Evolutionary conservation across 768 basidiomycete genomes (phyloP), one percentile per base, ranked within the genome.

Genomic region (Termitomyces sp.): DNA sequence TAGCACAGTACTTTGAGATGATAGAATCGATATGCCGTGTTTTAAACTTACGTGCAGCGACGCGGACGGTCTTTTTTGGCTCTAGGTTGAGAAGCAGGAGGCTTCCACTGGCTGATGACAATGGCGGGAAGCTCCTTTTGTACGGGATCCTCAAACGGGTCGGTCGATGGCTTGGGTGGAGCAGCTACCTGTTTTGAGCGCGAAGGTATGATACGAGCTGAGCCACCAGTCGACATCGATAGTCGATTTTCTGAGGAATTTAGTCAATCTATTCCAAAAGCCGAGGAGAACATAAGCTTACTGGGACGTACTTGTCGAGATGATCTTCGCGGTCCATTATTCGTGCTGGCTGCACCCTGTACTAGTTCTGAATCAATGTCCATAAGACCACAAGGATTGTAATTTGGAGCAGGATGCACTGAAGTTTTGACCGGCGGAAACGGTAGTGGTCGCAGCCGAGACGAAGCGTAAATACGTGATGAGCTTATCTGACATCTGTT

Each of bases 11-110:
- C 7, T 48, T 27, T 38, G 6, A 38, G 50, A 27, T 38, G 5
- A 25, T 27, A 50, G 8, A 8, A 51, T 19, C 23, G n/a, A 17
- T n/a, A 37, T 38, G 17, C 11, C n/a, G 49, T 51, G 25, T 38
- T 27, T 51, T 29, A 51, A 51, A 51, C 50, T 51, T 29, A 51
- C 50, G 50, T 51, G 50, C 50, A 51, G 11, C 25, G 25, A 51
- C 50, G 37, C 12, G 25, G 25, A 38, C n/a, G 25, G 37, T 11
- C 37, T 27, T 40, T 27, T 40, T 51, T 51, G 17, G 29, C 37
- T 40, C 8, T 29, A 19, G 37, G 19, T 51, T 38, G 50, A 51
- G 50, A 51, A 51, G 25, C 50, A 38, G 25, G 17, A 19, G 50
- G 25, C 23, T 51, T 51, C 37, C 37, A 29, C 25, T 51, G 50